Evolutionary conservation across 768 basidiomycete genomes (phyloP).

Genomic region (Boletus tomentosulus): DNA sequence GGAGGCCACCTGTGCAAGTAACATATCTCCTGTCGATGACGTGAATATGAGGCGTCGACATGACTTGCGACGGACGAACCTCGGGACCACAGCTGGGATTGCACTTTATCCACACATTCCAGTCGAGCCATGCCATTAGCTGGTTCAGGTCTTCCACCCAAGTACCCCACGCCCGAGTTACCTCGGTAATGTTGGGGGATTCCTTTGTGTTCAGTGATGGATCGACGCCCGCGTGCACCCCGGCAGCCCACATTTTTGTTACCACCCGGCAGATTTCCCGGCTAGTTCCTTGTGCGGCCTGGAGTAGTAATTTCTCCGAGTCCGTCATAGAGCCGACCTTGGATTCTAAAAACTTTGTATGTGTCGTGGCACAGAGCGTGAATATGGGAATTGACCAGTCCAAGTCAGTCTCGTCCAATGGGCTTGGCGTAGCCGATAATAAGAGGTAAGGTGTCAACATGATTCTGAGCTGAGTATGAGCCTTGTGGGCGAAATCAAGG

Average conservation of each 20-base stretch:
- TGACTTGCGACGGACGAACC: conserved; percentile 28
- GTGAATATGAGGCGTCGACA: not conserved
- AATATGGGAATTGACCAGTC: conserved; percentile 29
- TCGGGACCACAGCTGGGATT: conserved; percentile 41
- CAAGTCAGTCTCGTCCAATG: not conserved
- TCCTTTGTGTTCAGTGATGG: not conserved
- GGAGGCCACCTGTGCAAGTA: conserved; percentile 13
- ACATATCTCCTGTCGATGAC: conserved; percentile 11
- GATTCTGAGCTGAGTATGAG: conserved; percentile 18
- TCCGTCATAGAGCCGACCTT: conserved; percentile 16
- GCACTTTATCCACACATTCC: conserved; percentile 47
- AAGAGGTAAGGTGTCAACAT: conserved; percentile 27
- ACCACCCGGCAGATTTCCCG: conserved; percentile 45
- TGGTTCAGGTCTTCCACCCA: conserved; percentile 34
- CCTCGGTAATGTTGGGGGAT: not conserved
- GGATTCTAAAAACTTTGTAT: conserved; percentile 11
- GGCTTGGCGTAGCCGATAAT: conserved; percentile 3
- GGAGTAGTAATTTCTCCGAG: conserved; percentile 26
- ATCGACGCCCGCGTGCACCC: conserved; percentile 18
- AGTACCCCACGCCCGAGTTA: conserved; percentile 8
- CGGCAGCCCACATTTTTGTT: conserved; percentile 32
- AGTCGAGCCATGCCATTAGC: conserved; percentile 48
- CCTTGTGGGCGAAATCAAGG: conserved; percentile 1
- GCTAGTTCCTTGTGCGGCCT: conserved; percentile 28
- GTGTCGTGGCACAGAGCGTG: conserved; percentile 21